These are phyloP conservation scores for Aechmea fasciata DNA, from an alignment of 176 grass and related monocot genomes.

Conservation along the genomic window DNA sequence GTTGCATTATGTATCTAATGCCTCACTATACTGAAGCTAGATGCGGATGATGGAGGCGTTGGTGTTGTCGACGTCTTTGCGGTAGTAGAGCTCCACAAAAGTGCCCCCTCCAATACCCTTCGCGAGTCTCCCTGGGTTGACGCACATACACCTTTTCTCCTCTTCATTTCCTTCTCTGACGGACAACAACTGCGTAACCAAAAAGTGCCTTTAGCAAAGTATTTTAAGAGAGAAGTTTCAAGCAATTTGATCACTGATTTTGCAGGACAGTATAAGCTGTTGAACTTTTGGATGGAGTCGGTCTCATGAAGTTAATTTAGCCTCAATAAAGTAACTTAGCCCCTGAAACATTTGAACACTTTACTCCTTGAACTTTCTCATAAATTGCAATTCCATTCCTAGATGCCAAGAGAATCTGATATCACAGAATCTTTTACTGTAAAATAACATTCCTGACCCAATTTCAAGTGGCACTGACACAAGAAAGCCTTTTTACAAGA, in stretches of 20 bases:
- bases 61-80: conserved; percentile 29
- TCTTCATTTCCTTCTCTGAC: conserved; percentile 29
- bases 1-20: neutral
- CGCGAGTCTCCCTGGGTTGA: conserved; percentile 82
- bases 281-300: too few relatives aligned
- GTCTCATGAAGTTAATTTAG: too few relatives aligned
- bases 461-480: too few relatives aligned
- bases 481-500: too few relatives aligned
- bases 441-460: too few relatives aligned
- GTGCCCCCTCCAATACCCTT: conserved; percentile 91
- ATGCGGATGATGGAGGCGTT: conserved; percentile 70
- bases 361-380: too few relatives aligned
- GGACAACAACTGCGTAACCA: conserved; percentile 47
- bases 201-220: neutral
- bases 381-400: too few relatives aligned
- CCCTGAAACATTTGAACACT: too few relatives aligned
- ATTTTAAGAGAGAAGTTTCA: neutral
- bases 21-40: conserved; percentile 18
- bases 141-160: conserved; percentile 39
- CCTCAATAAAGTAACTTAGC: too few relatives aligned
- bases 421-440: too few relatives aligned
- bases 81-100: conserved; percentile 75
- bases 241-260: neutral
- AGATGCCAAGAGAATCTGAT: too few relatives aligned
- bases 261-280: neutral